Evolutionary conservation across 2,329 filamentous ascomycete genomes (phyloP), one percentile per base, ranked within the genome.

Genomic region (Orbilia brochopaga): DNA sequence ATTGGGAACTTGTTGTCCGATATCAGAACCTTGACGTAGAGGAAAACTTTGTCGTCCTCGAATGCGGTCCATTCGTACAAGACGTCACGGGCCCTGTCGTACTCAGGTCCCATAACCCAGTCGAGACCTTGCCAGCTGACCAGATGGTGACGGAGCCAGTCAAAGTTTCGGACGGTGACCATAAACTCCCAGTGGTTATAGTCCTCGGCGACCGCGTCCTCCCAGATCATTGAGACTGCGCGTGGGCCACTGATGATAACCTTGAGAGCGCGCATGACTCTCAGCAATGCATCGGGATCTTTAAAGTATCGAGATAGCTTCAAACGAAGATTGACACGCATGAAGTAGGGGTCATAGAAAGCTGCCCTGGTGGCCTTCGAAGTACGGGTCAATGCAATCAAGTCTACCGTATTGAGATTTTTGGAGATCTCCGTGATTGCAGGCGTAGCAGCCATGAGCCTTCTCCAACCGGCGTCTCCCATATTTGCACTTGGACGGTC

Each of bases 141-240:
- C 15, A 64, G 24, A 27, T 64, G 51, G 3, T 21, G 2, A 17
- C n/a, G 24, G 27, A 64, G 50, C 13, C 1, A 11, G 24, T 17
- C 17, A 32, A 2, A 27, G n/a, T 1, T 62, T 24, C 11, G 10
- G 6, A n/a, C n/a, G n/a, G 11, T 40, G 15, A 11, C 56, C 42
- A 40, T 37, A 64, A 64, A 64, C 17, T 64, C 42, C 60, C 60
- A 64, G 8, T 35, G 11, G 5, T 13, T 56, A 1, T 23, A 32
- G 11, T 46, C 42, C 17, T n/a, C 48, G 21, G 35, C 51, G 1
- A 40, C 27, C 1, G 54, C 32, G 2, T 13, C 51, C 27, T 64
- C 60, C 51, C 51, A 64, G 27, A 64, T 56, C 35, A 64, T 55
- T 27, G 60, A 56, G 10, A 64, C 21, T 1, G 60, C 52, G 11